A percentile compares a stretch with the other conserved stretches of the same genome.
Conservation (phyloP, 1,284 basidiomycete species). For the Boletus smithii region DNA sequence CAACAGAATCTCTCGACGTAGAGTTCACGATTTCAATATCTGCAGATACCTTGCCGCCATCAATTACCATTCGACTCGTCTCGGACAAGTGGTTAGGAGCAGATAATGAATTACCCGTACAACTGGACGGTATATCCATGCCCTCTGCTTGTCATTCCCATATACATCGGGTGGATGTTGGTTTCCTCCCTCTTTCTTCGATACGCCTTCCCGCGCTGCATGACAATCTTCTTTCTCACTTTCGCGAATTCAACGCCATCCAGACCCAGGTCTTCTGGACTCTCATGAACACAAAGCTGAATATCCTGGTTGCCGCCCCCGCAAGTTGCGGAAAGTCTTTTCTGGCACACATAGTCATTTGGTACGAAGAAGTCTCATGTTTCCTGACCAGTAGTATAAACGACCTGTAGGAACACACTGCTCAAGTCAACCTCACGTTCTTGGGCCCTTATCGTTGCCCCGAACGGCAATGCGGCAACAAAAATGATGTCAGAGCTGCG, state of each 20-base stretch:
- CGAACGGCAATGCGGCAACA: slow-evolving; percentile 46
- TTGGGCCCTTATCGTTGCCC: slow-evolving; percentile 58
- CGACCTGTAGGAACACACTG: slow-evolving; percentile 46
- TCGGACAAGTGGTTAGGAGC: slow-evolving; percentile 96
- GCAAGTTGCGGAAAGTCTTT: slow-evolving; percentile 81
- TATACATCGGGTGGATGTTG: slow-evolving; percentile 75
- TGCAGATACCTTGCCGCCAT: slow-evolving; percentile 52
- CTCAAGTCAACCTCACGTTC: slow-evolving; percentile 35
- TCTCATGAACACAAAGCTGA: slow-evolving; percentile 65
- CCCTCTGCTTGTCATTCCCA: slow-evolving; percentile 65
- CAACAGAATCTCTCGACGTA: slow-evolving; percentile 57
- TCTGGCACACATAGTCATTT: slow-evolving; percentile 67
- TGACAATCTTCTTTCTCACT: slow-evolving; percentile 43
- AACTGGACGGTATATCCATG: slow-evolving; percentile 74
- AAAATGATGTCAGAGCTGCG: slow-evolving; percentile 53
- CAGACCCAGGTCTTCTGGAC: slow-evolving; percentile 93
- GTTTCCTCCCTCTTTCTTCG: slow-evolving; percentile 65
- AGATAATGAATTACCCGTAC: slow-evolving; percentile 68
- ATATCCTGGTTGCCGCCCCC: slow-evolving; percentile 82
- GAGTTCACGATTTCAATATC: slow-evolving; percentile 82
- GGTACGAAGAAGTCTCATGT: slow-evolving; percentile 45
- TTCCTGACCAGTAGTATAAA: slow-evolving; percentile 13
- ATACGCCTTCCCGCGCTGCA: slow-evolving; percentile 51
- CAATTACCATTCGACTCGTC: slow-evolving; percentile 71
- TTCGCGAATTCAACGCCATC: slow-evolving; percentile 74